Conservation (phyloP, 75 land plant species). For the Larix kaempferi region DNA sequence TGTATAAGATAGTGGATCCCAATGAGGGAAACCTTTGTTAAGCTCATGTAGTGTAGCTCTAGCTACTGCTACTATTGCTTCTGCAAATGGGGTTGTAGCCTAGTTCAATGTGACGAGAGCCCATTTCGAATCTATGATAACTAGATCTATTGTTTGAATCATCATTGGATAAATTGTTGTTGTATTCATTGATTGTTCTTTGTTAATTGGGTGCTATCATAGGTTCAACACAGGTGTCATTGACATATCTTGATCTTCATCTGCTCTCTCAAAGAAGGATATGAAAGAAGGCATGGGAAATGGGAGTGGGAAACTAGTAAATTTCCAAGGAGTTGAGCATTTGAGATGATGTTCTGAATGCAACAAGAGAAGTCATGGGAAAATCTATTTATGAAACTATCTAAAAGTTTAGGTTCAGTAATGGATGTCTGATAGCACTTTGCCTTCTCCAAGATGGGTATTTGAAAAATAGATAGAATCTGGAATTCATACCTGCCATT, state of each 20-base stretch:
- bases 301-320: no score
- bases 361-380: no score
- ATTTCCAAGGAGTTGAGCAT: no score
- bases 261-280: constrained; percentile 27
- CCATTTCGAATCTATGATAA: neutral
- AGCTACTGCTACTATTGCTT: neutral
- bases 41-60: neutral
- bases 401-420: constrained; percentile 25
- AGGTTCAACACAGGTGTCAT: constrained; percentile 4
- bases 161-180: constrained; percentile 9
- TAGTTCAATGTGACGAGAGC: neutral
- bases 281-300: no score
- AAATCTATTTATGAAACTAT: constrained; percentile 29
- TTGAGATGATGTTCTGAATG: no score
- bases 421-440: constrained; percentile 24
- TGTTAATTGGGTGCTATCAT: no score
- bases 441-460: constrained; percentile 25
- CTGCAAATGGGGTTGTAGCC: neutral
- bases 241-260: constrained; percentile 2
- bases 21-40: constrained; percentile 14
- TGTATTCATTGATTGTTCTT: constrained; percentile 7
- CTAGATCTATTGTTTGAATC: constrained; percentile 12
- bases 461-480: constrained; percentile 16
- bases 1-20: no score
- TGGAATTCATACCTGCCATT: constrained; percentile 20